phyloP scores from a whole-genome alignment of 805 yeast genomes.

The Novakomyces olei region DNA sequence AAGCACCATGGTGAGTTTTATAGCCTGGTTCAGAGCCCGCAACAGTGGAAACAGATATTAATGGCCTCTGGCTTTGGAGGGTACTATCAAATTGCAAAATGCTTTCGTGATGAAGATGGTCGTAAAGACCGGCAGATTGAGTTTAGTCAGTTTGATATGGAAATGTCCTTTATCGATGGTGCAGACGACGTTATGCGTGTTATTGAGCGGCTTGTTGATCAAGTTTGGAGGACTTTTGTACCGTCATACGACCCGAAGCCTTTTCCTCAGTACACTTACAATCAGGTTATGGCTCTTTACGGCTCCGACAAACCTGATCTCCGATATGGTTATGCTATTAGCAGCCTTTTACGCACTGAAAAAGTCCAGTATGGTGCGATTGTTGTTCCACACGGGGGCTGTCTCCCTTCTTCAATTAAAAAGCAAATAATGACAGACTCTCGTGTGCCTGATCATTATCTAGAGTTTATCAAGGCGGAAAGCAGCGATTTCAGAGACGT shows the following conservation, averaged over 20 bases:
- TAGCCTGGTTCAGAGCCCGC: conserved; percentile 94
- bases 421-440: too few species aligned
- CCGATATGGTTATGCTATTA: conserved; percentile 22
- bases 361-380: too few species aligned
- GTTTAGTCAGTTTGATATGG: conserved; percentile 91
- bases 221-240: conserved; percentile 33
- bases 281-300: conserved; percentile 43
- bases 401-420: too few species aligned
- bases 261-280: conserved; percentile 33
- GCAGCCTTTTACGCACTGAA: too few species aligned
- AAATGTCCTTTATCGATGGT: conserved; percentile 61
- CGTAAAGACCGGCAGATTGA: conserved; percentile 94
- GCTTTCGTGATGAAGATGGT: conserved; percentile 90
- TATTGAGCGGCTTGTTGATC: conserved; percentile 33
- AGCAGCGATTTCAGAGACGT: too few species aligned
- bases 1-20: conserved; percentile 32
- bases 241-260: conserved; percentile 5
- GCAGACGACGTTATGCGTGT: conserved; percentile 38
- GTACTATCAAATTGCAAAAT: conserved; percentile 78
- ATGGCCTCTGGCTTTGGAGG: conserved; percentile 82
- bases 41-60: conserved; percentile 81
- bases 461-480: too few species aligned
- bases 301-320: conserved; percentile 94
- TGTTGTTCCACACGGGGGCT: too few species aligned
- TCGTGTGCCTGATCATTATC: too few species aligned